Evolutionary conservation across 352 stramenopile genomes (phyloP).

Genomic region (Phytophthora sojae): DNA sequence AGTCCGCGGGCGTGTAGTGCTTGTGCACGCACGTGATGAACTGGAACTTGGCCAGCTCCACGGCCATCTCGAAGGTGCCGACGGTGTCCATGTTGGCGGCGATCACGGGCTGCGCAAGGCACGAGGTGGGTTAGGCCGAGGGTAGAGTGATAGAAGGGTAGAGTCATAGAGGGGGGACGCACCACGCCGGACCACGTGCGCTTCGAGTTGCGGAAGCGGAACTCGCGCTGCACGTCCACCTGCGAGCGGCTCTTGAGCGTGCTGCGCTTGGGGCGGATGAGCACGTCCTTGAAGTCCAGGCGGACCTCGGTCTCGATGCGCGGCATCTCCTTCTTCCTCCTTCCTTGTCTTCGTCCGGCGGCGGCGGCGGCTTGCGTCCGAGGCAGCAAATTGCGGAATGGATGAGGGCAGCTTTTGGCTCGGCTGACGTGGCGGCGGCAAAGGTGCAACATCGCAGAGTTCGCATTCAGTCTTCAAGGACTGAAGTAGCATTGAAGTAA

Average conservation of each 20-base stretch:
- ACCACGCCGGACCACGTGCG: constrained; percentile 79
- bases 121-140: not conserved
- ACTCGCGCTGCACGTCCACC: constrained; percentile 78
- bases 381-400: not conserved
- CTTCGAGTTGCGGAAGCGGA: constrained; percentile 81
- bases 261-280: constrained; percentile 94
- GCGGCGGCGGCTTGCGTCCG: not conserved
- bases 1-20: constrained; percentile 86
- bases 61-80: constrained; percentile 92
- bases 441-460: constrained; percentile 19
- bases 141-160: not conserved
- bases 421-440: constrained; percentile 6
- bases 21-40: constrained; percentile 94
- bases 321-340: constrained; percentile 55
- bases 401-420: not conserved
- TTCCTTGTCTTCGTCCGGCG: too few species aligned
- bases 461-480: constrained; percentile 17
- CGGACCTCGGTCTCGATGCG: constrained; percentile 92
- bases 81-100: constrained; percentile 94
- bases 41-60: constrained; percentile 77
- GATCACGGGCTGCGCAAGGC: constrained; percentile 75
- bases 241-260: constrained; percentile 91
- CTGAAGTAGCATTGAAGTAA: not conserved
- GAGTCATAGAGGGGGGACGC: constrained; percentile 10
- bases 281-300: constrained; percentile 94